These are phyloP conservation scores for Leavenworthia alabamica DNA, from an alignment of 345 rosid species.

Conservation along the genomic window DNA sequence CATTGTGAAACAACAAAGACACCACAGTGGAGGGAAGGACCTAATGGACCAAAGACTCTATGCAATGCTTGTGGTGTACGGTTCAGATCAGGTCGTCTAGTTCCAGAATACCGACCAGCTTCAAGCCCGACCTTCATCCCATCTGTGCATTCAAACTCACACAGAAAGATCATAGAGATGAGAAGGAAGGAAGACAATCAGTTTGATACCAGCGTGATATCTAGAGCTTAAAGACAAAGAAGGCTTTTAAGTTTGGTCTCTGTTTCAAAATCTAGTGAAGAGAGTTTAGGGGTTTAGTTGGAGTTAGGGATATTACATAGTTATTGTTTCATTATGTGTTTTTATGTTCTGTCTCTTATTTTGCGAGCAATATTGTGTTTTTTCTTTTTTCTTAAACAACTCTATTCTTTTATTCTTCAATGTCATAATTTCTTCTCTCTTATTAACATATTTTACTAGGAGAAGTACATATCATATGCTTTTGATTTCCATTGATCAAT, in stretches of 20 bases:
- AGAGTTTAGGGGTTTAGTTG: conserved; percentile 25
- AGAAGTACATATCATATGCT: no score
- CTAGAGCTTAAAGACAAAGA: conserved; percentile 14
- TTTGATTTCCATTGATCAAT: no score
- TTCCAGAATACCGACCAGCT: conserved; percentile 89
- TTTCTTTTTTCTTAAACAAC: conserved; percentile 10
- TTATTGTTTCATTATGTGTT: conserved; percentile 11
- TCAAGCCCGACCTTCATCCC: conserved; percentile 80
- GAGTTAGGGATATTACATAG: conserved; percentile 20
- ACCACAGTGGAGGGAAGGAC: conserved; percentile 98
- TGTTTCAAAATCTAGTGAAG: conserved; percentile 20
- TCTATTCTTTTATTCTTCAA: conserved; percentile 21
- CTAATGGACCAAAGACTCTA: conserved; percentile 86
- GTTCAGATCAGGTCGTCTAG: conserved; percentile 75
- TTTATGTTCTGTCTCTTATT: conserved; percentile 1
- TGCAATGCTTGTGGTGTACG: conserved; percentile 97
- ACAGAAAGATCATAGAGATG: conserved; percentile 85
- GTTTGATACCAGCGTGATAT: conserved; percentile 16
- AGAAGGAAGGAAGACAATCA: conserved; percentile 41
- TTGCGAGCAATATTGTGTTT: conserved; percentile 7
- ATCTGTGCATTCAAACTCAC: conserved; percentile 80
- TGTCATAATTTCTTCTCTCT: neutral
- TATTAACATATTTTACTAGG: neutral
- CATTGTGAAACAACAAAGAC: conserved; percentile 80
- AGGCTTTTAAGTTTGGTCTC: conserved; percentile 5